Conservation (phyloP, 768 basidiomycete genomes). For the Cystofilobasidium capitatum region DNA sequence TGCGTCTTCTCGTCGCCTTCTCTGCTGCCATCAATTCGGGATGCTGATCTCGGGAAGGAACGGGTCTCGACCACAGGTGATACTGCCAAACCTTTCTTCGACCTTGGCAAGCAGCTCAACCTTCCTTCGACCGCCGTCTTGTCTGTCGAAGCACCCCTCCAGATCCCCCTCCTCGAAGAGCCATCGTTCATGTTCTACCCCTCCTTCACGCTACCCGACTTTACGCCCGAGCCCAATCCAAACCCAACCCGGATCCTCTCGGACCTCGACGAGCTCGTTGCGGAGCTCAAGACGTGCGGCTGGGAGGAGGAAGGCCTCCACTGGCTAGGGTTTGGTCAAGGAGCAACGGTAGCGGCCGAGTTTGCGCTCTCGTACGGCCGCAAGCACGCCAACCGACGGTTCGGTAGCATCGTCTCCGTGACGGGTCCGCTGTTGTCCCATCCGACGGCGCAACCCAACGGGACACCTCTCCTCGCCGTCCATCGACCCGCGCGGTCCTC, state of each 20-base stretch:
- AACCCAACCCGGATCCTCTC: conserved; percentile 63
- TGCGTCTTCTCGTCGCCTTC: conserved; percentile 38
- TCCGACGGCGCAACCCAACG: conserved; percentile 51
- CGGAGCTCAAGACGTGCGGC: conserved; percentile 50
- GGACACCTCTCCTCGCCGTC: conserved; percentile 56
- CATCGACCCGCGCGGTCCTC: conserved; percentile 47
- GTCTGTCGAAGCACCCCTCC: conserved; percentile 67
- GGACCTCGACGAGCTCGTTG: conserved; percentile 48
- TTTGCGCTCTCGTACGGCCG: conserved; percentile 46
- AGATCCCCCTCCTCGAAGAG: conserved; percentile 38
- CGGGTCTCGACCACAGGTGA: conserved; percentile 52
- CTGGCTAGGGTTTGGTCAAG: conserved; percentile 79
- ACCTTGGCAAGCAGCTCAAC: conserved; percentile 60
- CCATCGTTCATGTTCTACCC: conserved; percentile 25
- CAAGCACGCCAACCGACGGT: conserved; percentile 28
- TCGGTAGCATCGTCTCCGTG: conserved; percentile 61
- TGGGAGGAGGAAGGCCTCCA: conserved; percentile 70
- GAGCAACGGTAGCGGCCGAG: conserved; percentile 68
- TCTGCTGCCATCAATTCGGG: background rate
- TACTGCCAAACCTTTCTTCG: conserved; percentile 64
- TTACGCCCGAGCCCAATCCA: conserved; percentile 42
- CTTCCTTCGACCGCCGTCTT: conserved; percentile 84
- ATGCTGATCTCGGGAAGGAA: background rate
- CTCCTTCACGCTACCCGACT: conserved; percentile 27
- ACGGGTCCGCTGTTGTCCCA: conserved; percentile 69